Evolutionary conservation across 768 basidiomycete genomes (phyloP).

Genomic region (Naganishia kalamii): DNA sequence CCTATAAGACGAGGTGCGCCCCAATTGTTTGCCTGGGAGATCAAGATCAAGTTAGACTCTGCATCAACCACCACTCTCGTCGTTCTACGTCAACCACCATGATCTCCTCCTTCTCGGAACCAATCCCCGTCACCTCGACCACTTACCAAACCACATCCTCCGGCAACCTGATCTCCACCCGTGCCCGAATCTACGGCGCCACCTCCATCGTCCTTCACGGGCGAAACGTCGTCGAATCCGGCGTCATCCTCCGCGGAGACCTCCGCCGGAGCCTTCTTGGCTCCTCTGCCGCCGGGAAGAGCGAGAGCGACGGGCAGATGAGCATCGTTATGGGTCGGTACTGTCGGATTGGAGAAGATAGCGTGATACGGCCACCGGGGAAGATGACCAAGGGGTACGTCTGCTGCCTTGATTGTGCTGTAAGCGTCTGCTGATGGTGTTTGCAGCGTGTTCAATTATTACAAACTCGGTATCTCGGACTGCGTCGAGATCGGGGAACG

Average conservation of each 20-base stretch:
- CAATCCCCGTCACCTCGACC: background rate
- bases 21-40: too few relatives aligned
- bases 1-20: too few relatives aligned
- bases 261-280: conserved; percentile 44
- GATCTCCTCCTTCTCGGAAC: conserved; percentile 14
- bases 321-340: conserved; percentile 81
- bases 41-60: too few relatives aligned
- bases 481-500: conserved; percentile 89
- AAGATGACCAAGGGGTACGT: conserved; percentile 50
- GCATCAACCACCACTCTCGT: too few relatives aligned
- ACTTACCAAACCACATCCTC: conserved; percentile 17
- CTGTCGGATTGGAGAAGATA: conserved; percentile 81
- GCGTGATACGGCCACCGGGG: conserved; percentile 59
- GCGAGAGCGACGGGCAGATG: conserved; percentile 55
- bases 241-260: conserved; percentile 88
- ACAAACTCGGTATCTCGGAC: conserved; percentile 95
- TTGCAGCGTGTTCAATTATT: conserved; percentile 61
- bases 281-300: background rate
- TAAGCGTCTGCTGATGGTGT: background rate
- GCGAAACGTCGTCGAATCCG: conserved; percentile 87
- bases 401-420: background rate
- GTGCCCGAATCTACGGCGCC: conserved; percentile 53
- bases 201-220: conserved; percentile 96
- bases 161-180: conserved; percentile 16
- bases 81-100: background rate